Evolutionary conservation across 208 protist species (phyloP).

Genomic region (Trypanosoma cruzi): DNA sequence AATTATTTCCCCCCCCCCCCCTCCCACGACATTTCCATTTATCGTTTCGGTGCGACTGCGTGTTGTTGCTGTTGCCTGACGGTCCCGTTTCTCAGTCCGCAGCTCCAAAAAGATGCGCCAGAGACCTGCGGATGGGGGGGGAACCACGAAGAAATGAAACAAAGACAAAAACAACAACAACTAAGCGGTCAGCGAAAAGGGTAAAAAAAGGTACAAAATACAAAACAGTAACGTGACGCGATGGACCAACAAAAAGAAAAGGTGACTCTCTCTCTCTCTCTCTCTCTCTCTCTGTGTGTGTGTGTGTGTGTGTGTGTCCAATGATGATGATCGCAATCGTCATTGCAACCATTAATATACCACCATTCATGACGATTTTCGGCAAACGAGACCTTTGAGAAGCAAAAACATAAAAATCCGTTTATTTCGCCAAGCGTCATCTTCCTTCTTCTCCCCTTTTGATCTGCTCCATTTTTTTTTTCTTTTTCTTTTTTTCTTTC

Average conservation of each 20-base stretch:
- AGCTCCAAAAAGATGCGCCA: background rate
- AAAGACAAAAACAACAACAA: conserved; percentile 6
- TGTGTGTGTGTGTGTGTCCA: too few relatives aligned
- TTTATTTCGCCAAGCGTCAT: background rate
- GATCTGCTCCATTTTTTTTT: background rate
- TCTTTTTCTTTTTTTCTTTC: too few relatives aligned
- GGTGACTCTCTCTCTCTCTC: too few relatives aligned
- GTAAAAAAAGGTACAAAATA: background rate
- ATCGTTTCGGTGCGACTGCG: background rate
- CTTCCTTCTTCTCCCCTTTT: conserved; percentile 1
- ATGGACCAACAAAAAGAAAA: background rate
- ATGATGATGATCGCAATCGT: background rate
- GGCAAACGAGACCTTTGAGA: background rate
- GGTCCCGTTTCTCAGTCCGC: background rate
- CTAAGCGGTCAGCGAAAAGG: background rate
- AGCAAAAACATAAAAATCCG: background rate
- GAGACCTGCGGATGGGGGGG: too few relatives aligned
- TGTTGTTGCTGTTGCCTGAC: background rate
- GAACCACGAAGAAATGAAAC: too few relatives aligned
- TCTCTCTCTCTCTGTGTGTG: too few relatives aligned
- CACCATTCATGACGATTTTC: background rate
- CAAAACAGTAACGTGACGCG: background rate
- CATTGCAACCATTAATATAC: background rate
- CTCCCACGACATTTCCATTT: too few relatives aligned
- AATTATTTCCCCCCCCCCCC: background rate